Evolutionary conservation across 2,329 filamentous ascomycete species (phyloP), one percentile per base, ranked within the genome.

Genomic region (Pyricularia grisea): DNA sequence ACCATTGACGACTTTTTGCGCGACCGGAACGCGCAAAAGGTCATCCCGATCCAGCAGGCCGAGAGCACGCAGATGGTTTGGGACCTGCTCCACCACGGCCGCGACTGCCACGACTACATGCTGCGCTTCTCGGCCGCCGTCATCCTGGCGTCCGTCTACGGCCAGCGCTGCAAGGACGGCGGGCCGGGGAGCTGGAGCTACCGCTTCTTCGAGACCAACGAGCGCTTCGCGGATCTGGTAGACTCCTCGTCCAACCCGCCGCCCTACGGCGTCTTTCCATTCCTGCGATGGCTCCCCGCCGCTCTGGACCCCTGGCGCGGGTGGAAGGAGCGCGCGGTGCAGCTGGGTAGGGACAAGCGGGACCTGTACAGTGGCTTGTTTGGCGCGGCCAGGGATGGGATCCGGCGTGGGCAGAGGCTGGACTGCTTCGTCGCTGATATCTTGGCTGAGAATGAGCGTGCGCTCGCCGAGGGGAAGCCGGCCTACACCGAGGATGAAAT

Each of bases 1-100:
- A 70, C 69, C n/a, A 71, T 73, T 70, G 71, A 72, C 36, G 72
- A 73, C 65, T 70, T 74, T 17, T 58, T 70, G 1, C 81, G 79
- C 76, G 78, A 80, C 67, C 79, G 78, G 27, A 77, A 79, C 5
- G 20, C 55, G 23, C 36, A 23, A 10, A 79, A 77, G n/a, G 77
- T 84, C 31, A 75, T 84, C 71, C 77, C 79, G 1, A 77, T 83
- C 1, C 84, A 85, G 73, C 81, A 82, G 33, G 79, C 83, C 7
- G 82, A 85, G 71, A 81, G 82, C 25, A 78, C 77, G 9, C 77
- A 82, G n/a, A 71, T 85, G 4, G 78, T 80, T 67, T 76, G 72
- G 69, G 78, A 82, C 7, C 74, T 85, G 6, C 74, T 85, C 14
- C 69, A 74, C 3, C 75, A 75, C 5, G 78, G 81, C 0, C 69